These are phyloP conservation scores for Aspergillus funiculosus DNA, from an alignment of 495 filamentous ascomycete species.

Conservation along the genomic window DNA sequence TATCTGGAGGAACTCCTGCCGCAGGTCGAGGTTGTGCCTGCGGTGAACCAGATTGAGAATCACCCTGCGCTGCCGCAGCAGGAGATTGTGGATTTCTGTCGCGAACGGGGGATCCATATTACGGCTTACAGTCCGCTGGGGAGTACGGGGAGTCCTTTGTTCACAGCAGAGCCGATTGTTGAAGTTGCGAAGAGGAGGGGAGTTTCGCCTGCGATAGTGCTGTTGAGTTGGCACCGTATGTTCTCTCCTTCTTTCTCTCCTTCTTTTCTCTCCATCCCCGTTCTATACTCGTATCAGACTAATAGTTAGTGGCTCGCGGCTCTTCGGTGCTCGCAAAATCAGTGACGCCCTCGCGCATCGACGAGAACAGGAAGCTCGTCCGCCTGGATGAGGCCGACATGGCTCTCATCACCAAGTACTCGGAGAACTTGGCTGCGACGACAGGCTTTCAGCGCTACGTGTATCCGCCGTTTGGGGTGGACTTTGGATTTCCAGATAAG, in stretches of 20 bases:
- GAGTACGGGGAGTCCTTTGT: constrained; percentile 68
- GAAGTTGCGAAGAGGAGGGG: constrained; percentile 65
- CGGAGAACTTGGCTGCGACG: constrained; percentile 50
- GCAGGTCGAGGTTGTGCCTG: constrained; percentile 60
- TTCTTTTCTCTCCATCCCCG: neutral
- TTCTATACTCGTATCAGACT: too few species aligned
- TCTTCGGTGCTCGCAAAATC: constrained; percentile 76
- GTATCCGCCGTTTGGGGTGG: constrained; percentile 70
- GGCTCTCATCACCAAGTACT: constrained; percentile 57
- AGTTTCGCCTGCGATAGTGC: constrained; percentile 54
- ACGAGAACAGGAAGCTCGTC: constrained; percentile 64
- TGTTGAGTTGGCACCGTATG: constrained; percentile 72
- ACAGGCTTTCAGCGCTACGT: constrained; percentile 65
- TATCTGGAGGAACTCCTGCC: constrained; percentile 70
- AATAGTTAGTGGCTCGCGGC: constrained; percentile 66
- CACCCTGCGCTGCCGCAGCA: constrained; percentile 74
- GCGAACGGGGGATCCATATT: constrained; percentile 65
- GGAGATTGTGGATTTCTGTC: constrained; percentile 74
- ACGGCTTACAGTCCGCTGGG: constrained; percentile 74
- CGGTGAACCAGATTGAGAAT: constrained; percentile 92
- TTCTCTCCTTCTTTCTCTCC: constrained; percentile 10
- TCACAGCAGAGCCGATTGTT: constrained; percentile 60
- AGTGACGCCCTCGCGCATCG: constrained; percentile 66
- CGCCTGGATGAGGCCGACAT: constrained; percentile 61
- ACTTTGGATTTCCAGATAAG: constrained; percentile 77